Evolutionary conservation across 257 asterid species (phyloP).

Genomic region (Perilla frutescens): DNA sequence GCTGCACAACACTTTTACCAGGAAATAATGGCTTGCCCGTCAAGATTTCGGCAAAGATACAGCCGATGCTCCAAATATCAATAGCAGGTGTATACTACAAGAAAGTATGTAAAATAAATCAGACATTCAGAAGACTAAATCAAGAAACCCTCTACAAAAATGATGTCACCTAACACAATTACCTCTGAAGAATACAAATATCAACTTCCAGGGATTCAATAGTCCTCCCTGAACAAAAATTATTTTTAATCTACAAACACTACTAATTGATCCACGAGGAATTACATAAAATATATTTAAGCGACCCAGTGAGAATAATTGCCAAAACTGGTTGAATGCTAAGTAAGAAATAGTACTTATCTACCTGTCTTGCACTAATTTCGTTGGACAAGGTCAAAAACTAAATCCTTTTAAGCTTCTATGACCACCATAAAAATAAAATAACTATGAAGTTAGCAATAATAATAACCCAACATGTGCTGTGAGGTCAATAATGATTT

Average conservation of each 20-base stretch:
- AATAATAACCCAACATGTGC: background rate
- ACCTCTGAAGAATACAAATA: slow-evolving; percentile 76
- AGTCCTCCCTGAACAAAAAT: slow-evolving; percentile 90
- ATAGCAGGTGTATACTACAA: slow-evolving; percentile 95
- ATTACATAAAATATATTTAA: slow-evolving; percentile 33
- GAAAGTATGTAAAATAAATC: slow-evolving; percentile 26
- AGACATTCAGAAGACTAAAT: slow-evolving; percentile 36
- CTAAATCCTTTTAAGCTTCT: slow-evolving; percentile 19
- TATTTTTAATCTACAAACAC: slow-evolving; percentile 77
- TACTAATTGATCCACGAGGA: slow-evolving; percentile 44
- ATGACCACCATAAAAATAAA: background rate
- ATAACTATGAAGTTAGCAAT: slow-evolving; percentile 10
- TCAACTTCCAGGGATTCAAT: slow-evolving; percentile 96
- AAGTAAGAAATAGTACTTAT: slow-evolving; percentile 19
- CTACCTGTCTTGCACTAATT: background rate
- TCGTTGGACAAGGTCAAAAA: slow-evolving; percentile 11
- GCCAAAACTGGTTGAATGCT: slow-evolving; percentile 19
- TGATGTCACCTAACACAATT: slow-evolving; percentile 64
- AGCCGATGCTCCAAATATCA: slow-evolving; percentile 92
- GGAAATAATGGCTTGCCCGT: slow-evolving; percentile 91
- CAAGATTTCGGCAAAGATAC: slow-evolving; percentile 88
- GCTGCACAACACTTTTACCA: slow-evolving; percentile 91
- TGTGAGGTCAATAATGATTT: slow-evolving; percentile 14
- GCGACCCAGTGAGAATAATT: slow-evolving; percentile 19
- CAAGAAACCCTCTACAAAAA: slow-evolving; percentile 35